Evolutionary conservation across 345 rosid species (phyloP).

Genomic region (Crucihimalaya himalaica): DNA sequence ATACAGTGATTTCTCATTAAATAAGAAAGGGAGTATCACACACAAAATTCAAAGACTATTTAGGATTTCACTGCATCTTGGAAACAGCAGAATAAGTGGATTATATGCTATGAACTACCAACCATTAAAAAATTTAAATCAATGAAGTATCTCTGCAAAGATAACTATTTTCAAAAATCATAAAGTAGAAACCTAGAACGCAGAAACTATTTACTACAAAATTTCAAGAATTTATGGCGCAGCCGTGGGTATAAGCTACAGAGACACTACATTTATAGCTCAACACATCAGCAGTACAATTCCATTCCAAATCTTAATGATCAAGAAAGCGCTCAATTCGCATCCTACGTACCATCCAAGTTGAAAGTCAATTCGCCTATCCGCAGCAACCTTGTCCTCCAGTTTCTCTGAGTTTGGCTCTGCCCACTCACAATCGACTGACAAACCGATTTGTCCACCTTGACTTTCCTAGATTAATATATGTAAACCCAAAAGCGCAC

Average conservation of each 20-base stretch:
- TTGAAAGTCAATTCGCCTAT: slow-evolving; percentile 80
- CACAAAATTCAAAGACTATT: not conserved
- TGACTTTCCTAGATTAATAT: slow-evolving; percentile 56
- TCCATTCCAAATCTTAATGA: not conserved
- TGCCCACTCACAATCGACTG: slow-evolving; percentile 73
- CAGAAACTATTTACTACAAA: not conserved
- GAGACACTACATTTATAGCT: not conserved
- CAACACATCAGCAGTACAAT: slow-evolving; percentile 14
- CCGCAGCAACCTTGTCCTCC: slow-evolving; percentile 67
- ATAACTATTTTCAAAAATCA: not conserved
- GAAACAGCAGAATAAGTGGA: not conserved
- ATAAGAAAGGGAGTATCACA: not conserved
- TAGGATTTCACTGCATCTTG: not conserved
- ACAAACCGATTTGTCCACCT: slow-evolving; percentile 80
- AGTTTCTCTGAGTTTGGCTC: slow-evolving; percentile 61
- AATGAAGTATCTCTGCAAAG: not conserved
- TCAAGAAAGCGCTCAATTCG: not conserved
- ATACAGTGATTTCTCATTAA: not conserved
- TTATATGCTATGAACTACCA: not conserved
- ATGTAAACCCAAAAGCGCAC: slow-evolving; percentile 3
- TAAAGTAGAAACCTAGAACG: not conserved
- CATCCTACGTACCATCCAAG: slow-evolving; percentile 70
- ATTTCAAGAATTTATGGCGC: not conserved
- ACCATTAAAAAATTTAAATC: not conserved
- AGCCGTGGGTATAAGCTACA: not conserved